A percentile compares a stretch with the other conserved stretches of the same genome.
phyloP scores from a whole-genome alignment of 108 stramenopile genomes.

The Stephanodiscus triporus region DNA sequence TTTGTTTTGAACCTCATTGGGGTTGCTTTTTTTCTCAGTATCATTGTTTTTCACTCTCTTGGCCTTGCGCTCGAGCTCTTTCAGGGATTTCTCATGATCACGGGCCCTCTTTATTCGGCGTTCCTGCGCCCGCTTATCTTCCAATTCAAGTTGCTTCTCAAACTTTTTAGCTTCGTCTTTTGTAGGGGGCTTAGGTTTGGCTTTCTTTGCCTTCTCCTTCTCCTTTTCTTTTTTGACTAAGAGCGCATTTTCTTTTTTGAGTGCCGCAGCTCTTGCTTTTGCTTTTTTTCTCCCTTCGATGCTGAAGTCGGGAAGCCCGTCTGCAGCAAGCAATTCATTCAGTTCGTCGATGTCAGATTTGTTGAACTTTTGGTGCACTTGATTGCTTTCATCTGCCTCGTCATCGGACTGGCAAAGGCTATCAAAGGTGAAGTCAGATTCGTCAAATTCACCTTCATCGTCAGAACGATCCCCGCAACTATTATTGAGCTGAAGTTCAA shows the following conservation, averaged over 20 bases:
- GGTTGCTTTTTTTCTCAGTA: slow-evolving; percentile 29
- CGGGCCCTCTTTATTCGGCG: slow-evolving; percentile 69
- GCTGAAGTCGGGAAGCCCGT: slow-evolving; percentile 76
- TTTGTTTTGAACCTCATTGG: slow-evolving; percentile 50
- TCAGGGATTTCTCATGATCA: slow-evolving; percentile 74
- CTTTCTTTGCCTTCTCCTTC: slow-evolving; percentile 48
- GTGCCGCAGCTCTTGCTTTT: slow-evolving; percentile 63
- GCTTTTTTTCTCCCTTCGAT: slow-evolving; percentile 75
- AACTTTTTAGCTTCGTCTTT: slow-evolving; percentile 41
- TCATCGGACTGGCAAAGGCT: slow-evolving; percentile 80
- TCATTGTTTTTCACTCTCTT: slow-evolving; percentile 50
- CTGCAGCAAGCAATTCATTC: slow-evolving; percentile 76
- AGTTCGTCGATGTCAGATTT: slow-evolving; percentile 72
- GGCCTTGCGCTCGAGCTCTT: slow-evolving; percentile 50
- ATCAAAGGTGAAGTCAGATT: slow-evolving; percentile 65
- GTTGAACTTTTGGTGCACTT: slow-evolving; percentile 20
- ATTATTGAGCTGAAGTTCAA: slow-evolving; percentile 63
- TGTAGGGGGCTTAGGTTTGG: slow-evolving; percentile 20
- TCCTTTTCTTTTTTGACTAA: slow-evolving; percentile 64
- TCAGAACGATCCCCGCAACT: slow-evolving; percentile 57
- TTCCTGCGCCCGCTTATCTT: slow-evolving; percentile 66
- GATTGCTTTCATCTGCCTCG: slow-evolving; percentile 67
- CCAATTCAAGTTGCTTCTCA: slow-evolving; percentile 54
- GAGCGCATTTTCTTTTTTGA: slow-evolving; percentile 68
- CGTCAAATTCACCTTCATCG: slow-evolving; percentile 63